Conservation (phyloP, 495 filamentous ascomycete genomes). For the Podospora fimiseda region DNA sequence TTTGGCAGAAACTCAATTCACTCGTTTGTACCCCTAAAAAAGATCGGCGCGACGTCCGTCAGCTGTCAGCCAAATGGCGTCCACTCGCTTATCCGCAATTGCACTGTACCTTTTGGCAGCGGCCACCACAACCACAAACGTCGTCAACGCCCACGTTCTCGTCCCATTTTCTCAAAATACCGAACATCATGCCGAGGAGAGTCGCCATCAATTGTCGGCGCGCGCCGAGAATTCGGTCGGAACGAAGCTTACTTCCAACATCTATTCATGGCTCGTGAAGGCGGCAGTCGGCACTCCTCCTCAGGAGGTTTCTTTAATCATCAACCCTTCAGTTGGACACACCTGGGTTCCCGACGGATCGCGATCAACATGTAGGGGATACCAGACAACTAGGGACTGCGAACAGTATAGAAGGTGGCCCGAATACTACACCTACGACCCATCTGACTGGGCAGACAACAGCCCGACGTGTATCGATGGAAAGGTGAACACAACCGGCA, state of each 20-base stretch:
- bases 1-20: no score
- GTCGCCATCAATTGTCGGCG: neutral
- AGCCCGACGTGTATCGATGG: neutral
- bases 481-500: neutral
- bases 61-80: no score
- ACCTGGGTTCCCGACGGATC: conserved; percentile 59
- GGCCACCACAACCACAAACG: neutral
- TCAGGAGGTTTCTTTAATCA: conserved; percentile 50
- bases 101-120: conserved; percentile 6
- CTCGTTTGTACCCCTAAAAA: no score
- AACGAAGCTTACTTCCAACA: neutral
- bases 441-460: neutral
- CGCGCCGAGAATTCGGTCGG: conserved; percentile 6
- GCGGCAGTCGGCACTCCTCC: conserved; percentile 57
- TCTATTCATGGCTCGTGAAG: conserved; percentile 48
- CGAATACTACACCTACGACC: conserved; percentile 8
- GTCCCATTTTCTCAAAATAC: conserved; percentile 16
- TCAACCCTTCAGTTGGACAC: conserved; percentile 67
- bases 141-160: conserved; percentile 13
- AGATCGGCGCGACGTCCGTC: no score
- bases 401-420: no score
- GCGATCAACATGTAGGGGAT: neutral
- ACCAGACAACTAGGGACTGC: neutral
- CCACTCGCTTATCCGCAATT: conserved; percentile 10
- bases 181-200: neutral